phyloP scores from a whole-genome alignment of 345 rosid genomes.

The Hevea brasiliensis region DNA sequence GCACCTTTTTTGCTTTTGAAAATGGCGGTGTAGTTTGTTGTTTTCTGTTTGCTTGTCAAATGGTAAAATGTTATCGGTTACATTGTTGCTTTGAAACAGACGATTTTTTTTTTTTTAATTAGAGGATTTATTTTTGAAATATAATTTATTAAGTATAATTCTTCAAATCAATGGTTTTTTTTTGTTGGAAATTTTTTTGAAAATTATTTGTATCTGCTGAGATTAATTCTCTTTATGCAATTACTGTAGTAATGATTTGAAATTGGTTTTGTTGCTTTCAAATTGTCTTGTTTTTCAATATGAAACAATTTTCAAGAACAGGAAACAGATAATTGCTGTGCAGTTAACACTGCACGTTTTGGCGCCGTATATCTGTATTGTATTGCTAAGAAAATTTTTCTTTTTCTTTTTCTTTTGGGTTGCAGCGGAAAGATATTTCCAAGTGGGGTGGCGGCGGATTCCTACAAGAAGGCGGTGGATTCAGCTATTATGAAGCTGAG shows the following conservation, averaged over 20 bases:
- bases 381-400: not conserved
- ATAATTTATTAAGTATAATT: too few species aligned
- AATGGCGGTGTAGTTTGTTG: slow-evolving; percentile 2
- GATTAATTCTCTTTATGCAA: too few species aligned
- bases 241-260: too few species aligned
- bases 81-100: too few species aligned
- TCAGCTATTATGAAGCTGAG: slow-evolving; percentile 64
- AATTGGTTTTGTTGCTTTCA: not conserved
- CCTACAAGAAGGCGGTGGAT: slow-evolving; percentile 87
- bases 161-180: too few species aligned
- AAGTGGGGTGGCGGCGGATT: slow-evolving; percentile 77
- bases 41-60: not conserved
- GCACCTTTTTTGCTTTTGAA: not conserved
- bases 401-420: not conserved
- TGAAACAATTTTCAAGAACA: too few species aligned
- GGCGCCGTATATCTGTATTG: not conserved
- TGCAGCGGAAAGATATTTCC: slow-evolving; percentile 86
- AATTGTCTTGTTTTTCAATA: not conserved
- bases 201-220: too few species aligned
- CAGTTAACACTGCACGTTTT: not conserved
- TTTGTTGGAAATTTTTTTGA: too few species aligned
- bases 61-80: not conserved
- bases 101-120: too few species aligned
- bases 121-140: too few species aligned
- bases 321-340: not conserved